Percentiles rank a stretch among this genome's conserved stretches.
These are phyloP conservation scores for Mycena pura DNA, from an alignment of 768 basidiomycete genomes.

Conservation along the genomic window DNA sequence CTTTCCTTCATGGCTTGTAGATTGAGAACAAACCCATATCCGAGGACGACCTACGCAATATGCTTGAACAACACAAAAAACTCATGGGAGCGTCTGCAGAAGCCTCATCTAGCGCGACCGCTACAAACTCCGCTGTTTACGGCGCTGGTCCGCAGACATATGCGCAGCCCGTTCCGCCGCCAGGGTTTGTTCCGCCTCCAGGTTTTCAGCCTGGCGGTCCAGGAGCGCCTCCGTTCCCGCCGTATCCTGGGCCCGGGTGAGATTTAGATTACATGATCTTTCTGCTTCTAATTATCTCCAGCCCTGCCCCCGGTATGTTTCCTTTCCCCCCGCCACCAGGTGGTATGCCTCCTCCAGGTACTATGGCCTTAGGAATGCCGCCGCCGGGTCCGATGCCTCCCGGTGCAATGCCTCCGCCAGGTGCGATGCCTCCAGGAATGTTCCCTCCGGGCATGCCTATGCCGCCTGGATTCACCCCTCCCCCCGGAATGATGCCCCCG, in stretches of 20 bases:
- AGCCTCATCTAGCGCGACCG: slow-evolving; percentile 43
- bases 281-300: neutral
- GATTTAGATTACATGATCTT: neutral
- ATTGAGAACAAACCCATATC: slow-evolving; percentile 77
- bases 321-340: too few species aligned
- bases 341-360: slow-evolving; percentile 61
- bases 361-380: too few species aligned
- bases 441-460: slow-evolving; percentile 47
- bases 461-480: slow-evolving; percentile 49
- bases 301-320: slow-evolving; percentile 37
- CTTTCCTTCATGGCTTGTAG: slow-evolving; percentile 2
- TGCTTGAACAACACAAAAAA: slow-evolving; percentile 88
- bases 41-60: slow-evolving; percentile 84
- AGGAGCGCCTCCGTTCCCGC: slow-evolving; percentile 37
- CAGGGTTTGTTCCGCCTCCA: slow-evolving; percentile 26
- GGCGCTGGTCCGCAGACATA: slow-evolving; percentile 80
- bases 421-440: slow-evolving; percentile 28
- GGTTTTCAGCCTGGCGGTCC: too few species aligned
- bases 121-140: slow-evolving; percentile 60
- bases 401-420: slow-evolving; percentile 49
- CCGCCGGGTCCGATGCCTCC: too few species aligned
- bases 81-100: slow-evolving; percentile 77
- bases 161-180: slow-evolving; percentile 49
- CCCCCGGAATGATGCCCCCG: slow-evolving; percentile 39
- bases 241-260: slow-evolving; percentile 25